A percentile compares a stretch with the other conserved stretches of the same genome.
phyloP scores from a whole-genome alignment of 495 filamentous ascomycete species.

The Penicillium alfredii region DNA sequence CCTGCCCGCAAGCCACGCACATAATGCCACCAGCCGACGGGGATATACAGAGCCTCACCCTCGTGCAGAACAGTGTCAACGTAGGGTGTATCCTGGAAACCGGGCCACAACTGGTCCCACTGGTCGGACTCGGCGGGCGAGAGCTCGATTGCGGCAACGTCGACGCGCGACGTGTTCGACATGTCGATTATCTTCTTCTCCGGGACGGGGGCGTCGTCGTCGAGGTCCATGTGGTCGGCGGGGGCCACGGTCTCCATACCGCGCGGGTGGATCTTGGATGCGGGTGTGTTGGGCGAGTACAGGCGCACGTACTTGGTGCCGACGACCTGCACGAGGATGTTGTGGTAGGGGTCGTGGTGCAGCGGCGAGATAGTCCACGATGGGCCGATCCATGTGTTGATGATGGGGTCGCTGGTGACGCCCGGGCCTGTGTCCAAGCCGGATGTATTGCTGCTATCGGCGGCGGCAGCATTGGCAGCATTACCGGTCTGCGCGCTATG shows the following conservation, averaged over 20 bases:
- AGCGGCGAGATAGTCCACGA: slow-evolving; percentile 82
- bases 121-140: slow-evolving; percentile 42
- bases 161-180: slow-evolving; percentile 79
- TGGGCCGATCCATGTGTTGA: slow-evolving; percentile 94
- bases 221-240: slow-evolving; percentile 12
- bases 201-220: no score
- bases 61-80: slow-evolving; percentile 72
- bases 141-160: slow-evolving; percentile 53
- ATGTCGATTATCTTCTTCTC: slow-evolving; percentile 62
- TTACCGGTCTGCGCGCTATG: no score
- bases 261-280: slow-evolving; percentile 56
- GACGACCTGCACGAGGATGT: slow-evolving; percentile 84
- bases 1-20: slow-evolving; percentile 79
- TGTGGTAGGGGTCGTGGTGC: slow-evolving; percentile 92
- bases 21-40: slow-evolving; percentile 98
- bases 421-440: slow-evolving; percentile 27
- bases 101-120: slow-evolving; percentile 50
- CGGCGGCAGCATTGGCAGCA: no score
- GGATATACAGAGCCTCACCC: slow-evolving; percentile 87
- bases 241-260: slow-evolving; percentile 54
- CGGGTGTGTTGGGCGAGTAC: slow-evolving; percentile 62
- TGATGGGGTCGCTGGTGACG: slow-evolving; percentile 34
- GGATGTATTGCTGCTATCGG: no score
- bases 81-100: slow-evolving; percentile 56
- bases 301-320: slow-evolving; percentile 86